Evolutionary conservation across 768 basidiomycete genomes (phyloP), one percentile per base, ranked within the genome.

Genomic region (Sporobolomyces pararoseus): DNA sequence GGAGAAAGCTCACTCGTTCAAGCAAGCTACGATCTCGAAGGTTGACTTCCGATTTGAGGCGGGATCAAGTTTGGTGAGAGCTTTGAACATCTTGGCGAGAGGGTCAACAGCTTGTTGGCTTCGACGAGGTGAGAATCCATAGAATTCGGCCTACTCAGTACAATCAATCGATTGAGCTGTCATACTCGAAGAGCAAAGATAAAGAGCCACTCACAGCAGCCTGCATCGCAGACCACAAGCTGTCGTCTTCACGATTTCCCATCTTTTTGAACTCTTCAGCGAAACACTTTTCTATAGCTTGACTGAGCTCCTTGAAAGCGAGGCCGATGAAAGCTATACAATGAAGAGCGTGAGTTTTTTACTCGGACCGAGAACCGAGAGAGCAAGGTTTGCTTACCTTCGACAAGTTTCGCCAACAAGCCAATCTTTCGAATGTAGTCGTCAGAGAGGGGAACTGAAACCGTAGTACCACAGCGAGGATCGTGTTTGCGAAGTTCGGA

Each of bases 231-330:
- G 10, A 9, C 39, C 39, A 42, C 10, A 42, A 42, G 10, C 10
- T 9, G 17, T 44, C 47, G 14, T 25, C 31, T 44, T 42, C 34
- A 23, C 35, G 25, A 23, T 37, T 7, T 7, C 44, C 42, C 59
- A 68, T 62, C 32, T 13, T 44, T 44, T 27, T 32, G 31, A 62
- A 62, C 46, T 71, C 67, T 39, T 91, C 90, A 82, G 88, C 88
- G 65, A 88, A 88, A 75, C 89, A 83, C 78, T 88, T 84, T 80
- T 92, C 87, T 47, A 94, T 82, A 79, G 92, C 96, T 55, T 88
- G 85, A 65, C 91, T 83, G 67, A 98, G 79, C 78, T 86, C 88
- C 81, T 97, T 93, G 71, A 91, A 82, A 5, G 89, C 88, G 68
- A 91, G 87, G 76, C 92, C 82, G 72, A 96, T 81, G 88, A 91